Percentiles rank a stretch among this genome's conserved stretches.
Conservation (phyloP, 345 rosid species). For the Eutrema japonicum region DNA sequence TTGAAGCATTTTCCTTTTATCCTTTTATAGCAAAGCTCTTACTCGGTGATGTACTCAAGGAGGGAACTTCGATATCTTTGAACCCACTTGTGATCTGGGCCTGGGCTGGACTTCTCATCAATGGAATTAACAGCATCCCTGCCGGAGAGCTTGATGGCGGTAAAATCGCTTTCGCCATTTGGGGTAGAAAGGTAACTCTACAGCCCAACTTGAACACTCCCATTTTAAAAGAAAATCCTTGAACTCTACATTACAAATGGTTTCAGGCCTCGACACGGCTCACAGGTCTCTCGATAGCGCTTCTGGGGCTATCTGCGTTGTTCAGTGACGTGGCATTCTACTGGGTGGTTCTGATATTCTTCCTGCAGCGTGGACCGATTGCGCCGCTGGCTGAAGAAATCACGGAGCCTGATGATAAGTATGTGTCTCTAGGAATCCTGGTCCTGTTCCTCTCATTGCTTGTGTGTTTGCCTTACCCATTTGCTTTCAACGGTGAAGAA, state of each 20-base stretch:
- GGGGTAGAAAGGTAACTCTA: slow-evolving; percentile 90
- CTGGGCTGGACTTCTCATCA: slow-evolving; percentile 94
- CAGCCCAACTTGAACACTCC: neutral
- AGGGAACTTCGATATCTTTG: slow-evolving; percentile 80
- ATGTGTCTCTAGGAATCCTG: slow-evolving; percentile 64
- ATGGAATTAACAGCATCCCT: slow-evolving; percentile 94
- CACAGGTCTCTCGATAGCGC: slow-evolving; percentile 62
- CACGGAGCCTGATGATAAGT: slow-evolving; percentile 64
- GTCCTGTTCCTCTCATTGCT: slow-evolving; percentile 75
- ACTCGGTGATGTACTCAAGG: slow-evolving; percentile 83
- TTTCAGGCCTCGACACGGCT: slow-evolving; percentile 76
- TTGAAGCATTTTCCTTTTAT: slow-evolving; percentile 3
- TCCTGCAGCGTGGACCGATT: slow-evolving; percentile 86
- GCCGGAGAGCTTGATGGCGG: slow-evolving; percentile 98
- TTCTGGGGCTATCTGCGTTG: slow-evolving; percentile 78
- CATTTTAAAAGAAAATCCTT: neutral
- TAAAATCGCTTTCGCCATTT: slow-evolving; percentile 74
- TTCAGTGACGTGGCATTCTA: slow-evolving; percentile 87
- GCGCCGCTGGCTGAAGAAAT: slow-evolving; percentile 85
- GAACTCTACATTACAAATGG: slow-evolving; percentile 1
- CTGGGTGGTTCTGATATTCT: slow-evolving; percentile 86
- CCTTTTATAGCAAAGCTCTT: slow-evolving; percentile 72
- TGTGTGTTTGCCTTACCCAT: slow-evolving; percentile 84
- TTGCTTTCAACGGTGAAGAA: slow-evolving; percentile 65
- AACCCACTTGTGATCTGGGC: slow-evolving; percentile 93